A percentile compares a stretch with the other conserved stretches of the same genome.
Evolutionary conservation across 176 grass and related monocot species (phyloP).

Genomic region (Bolboschoenus planiculmis): DNA sequence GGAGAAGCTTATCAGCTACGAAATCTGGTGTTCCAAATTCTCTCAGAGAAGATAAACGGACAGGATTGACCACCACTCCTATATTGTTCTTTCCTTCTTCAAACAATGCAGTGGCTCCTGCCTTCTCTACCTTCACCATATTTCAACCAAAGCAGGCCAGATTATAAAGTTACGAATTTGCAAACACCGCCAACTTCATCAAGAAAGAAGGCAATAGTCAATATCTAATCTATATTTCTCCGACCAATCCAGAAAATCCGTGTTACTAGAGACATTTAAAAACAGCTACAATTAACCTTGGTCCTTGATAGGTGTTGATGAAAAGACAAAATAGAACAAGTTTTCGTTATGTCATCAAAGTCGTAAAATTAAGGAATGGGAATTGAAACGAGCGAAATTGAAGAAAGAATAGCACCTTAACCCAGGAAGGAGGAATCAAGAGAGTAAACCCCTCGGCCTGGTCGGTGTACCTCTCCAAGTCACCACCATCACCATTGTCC

Average conservation of each 20-base stretch:
- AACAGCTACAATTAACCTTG: too few species aligned
- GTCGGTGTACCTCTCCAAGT: slow-evolving; percentile 54
- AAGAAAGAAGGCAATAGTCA: not conserved
- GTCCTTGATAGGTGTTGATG: too few species aligned
- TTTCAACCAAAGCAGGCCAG: not conserved
- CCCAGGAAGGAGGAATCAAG: slow-evolving; percentile 61
- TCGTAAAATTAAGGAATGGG: too few species aligned
- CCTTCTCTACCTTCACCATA: slow-evolving; percentile 76
- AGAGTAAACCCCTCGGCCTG: slow-evolving; percentile 64
- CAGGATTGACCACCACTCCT: slow-evolving; percentile 73
- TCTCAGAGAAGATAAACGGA: slow-evolving; percentile 61
- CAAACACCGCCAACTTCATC: not conserved
- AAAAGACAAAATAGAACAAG: too few species aligned
- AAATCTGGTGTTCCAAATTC: slow-evolving; percentile 89
- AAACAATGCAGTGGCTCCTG: slow-evolving; percentile 68
- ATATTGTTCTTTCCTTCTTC: slow-evolving; percentile 83
- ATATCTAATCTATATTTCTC: too few species aligned
- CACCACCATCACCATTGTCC: slow-evolving; percentile 5
- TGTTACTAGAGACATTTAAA: too few species aligned
- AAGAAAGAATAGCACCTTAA: slow-evolving; percentile 39
- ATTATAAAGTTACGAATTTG: not conserved
- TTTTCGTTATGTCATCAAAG: too few species aligned
- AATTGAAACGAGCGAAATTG: not conserved
- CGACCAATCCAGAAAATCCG: too few species aligned
- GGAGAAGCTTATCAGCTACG: slow-evolving; percentile 72